Evolutionary conservation across 129 eudicot genomes (phyloP), one percentile per base, ranked within the genome.

Genomic region (Helichrysum umbraculigerum): DNA sequence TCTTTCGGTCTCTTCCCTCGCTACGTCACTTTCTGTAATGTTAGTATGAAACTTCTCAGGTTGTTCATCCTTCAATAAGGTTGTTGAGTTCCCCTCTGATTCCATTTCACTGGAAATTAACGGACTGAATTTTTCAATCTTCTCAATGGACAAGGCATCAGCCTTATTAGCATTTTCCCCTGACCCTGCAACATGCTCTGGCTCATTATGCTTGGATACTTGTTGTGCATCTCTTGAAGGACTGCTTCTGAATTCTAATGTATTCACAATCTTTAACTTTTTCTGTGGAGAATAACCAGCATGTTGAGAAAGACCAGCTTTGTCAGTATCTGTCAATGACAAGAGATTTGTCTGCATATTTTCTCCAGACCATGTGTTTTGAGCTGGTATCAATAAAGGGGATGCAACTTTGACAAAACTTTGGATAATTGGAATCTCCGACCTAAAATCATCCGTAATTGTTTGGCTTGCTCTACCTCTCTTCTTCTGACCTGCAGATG

Each of bases 221-320:
- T 15, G 81, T 57, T 11, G 34, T 51, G 61, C 58, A 58, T 77
- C 77, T 76, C 30, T 66, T 21, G 80, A 83, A 58, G 51, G 83
- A 41, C 82, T 80, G 17, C 73, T 76, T 58, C 37, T 72, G 64
- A 58, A 20, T 62, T 70, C 74, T 47, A 85, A 84, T 33, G 82
- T 70, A 39, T 82, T 63, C 54, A 83, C 62, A 62, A 68, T 70
- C 64, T 74, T 80, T 76, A 77, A 71, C 66, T 35, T 61, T 77
- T 76, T 85, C 7, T 66, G 73, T 76, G 79, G 71, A 79, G 89
- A 82, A 52, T 73, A 68, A 60, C 68, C 66, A 58, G 66, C 63
- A 25, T 68, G 75, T 52, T 78, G 75, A 66, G 86, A 81, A 12
- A 68, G 59, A 30, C 15, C 69, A 74, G 30, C 28, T 30, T 41